Conservation (phyloP, 805 yeast genomes). For the Wickerhamomyces chaumierensis region DNA sequence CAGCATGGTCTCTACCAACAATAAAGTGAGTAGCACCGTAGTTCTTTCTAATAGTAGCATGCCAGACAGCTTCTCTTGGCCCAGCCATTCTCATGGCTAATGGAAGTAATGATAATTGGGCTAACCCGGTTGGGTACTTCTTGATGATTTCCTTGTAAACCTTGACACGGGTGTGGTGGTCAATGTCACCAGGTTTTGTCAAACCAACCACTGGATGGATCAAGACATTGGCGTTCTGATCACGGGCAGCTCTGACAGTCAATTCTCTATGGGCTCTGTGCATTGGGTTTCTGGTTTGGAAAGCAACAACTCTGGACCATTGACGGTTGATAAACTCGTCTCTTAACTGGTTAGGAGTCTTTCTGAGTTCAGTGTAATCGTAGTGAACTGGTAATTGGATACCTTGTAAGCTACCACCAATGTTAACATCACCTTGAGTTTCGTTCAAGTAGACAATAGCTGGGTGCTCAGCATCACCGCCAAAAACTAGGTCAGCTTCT, state of each 20-base stretch:
- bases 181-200: constrained; percentile 96
- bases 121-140: constrained; percentile 91
- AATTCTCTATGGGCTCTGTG: constrained; percentile 96
- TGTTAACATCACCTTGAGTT: constrained; percentile 69
- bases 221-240: constrained; percentile 73
- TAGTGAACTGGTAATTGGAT: constrained; percentile 77
- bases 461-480: constrained; percentile 97
- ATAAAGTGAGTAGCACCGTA: constrained; percentile 96
- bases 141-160: constrained; percentile 88
- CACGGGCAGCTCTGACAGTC: constrained; percentile 94
- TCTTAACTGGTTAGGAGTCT: constrained; percentile 86
- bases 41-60: constrained; percentile 91
- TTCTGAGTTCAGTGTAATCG: constrained; percentile 79
- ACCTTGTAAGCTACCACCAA: constrained; percentile 86
- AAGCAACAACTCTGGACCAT: constrained; percentile 88
- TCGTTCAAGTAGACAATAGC: constrained; percentile 68
- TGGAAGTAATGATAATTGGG: constrained; percentile 78
- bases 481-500: constrained; percentile 81
- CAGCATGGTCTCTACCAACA: constrained; percentile 97
- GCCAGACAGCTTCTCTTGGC: constrained; percentile 98
- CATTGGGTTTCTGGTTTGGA: constrained; percentile 98
- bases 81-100: constrained; percentile 99
- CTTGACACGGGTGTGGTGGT: constrained; percentile 93
- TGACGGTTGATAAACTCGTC: constrained; percentile 69
- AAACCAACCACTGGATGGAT: constrained; percentile 96